phyloP scores from a whole-genome alignment of 116 monocot genomes.

The Cymodocea nodosa region DNA sequence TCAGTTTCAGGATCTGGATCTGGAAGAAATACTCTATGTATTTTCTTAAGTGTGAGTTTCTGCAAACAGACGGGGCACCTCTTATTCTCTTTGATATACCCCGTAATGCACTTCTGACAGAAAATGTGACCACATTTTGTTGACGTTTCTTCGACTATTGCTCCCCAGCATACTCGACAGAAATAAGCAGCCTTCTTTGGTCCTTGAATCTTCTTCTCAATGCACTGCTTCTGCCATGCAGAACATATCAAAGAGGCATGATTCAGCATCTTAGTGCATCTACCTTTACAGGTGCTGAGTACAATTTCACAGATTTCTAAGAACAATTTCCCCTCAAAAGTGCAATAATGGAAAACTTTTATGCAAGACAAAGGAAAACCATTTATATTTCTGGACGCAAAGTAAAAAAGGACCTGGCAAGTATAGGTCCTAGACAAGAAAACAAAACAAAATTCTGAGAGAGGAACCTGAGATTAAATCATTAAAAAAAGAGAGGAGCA shows the following conservation, averaged over 20 bases:
- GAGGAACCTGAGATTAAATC: background rate
- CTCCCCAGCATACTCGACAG: slow-evolving; percentile 35
- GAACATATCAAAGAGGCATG: background rate
- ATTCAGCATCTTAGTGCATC: too few relatives aligned
- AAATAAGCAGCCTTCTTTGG: slow-evolving; percentile 24
- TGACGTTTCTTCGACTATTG: slow-evolving; percentile 28
- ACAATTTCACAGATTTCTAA: too few relatives aligned
- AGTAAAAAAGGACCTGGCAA: background rate
- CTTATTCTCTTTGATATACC: slow-evolving; percentile 27
- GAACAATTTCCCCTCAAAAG: too few relatives aligned
- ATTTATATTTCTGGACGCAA: background rate
- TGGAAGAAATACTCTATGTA: slow-evolving; percentile 46
- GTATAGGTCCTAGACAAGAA: too few relatives aligned
- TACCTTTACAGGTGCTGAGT: too few relatives aligned
- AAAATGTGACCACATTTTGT: slow-evolving; percentile 64
- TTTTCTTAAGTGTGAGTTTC: slow-evolving; percentile 29
- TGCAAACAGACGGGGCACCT: slow-evolving; percentile 46
- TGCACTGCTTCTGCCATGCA: slow-evolving; percentile 2
- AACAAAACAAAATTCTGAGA: background rate
- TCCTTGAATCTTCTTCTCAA: background rate
- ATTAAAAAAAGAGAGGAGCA: background rate
- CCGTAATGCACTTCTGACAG: slow-evolving; percentile 36
- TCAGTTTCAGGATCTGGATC: slow-evolving; percentile 5
- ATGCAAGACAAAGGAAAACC: background rate
- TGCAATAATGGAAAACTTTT: background rate